Conservation (phyloP, 2,329 filamentous ascomycete species). For the Microsporum audouinii region DNA sequence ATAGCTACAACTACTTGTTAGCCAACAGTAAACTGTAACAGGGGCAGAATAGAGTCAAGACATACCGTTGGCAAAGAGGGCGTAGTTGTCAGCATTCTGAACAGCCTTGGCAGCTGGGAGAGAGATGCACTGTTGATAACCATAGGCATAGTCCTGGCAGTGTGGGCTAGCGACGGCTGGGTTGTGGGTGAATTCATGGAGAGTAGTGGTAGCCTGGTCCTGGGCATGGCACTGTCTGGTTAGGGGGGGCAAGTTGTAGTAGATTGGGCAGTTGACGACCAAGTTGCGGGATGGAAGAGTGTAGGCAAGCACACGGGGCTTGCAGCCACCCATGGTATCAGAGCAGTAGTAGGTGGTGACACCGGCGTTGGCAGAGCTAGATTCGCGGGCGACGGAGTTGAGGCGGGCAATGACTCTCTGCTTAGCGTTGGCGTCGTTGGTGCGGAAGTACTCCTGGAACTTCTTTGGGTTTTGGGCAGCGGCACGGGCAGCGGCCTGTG, state of each 20-base stretch:
- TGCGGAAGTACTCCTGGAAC: slow-evolving; percentile 55
- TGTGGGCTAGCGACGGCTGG: slow-evolving; percentile 43
- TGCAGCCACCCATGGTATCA: slow-evolving; percentile 47
- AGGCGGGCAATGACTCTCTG: slow-evolving; percentile 43
- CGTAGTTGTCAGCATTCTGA: slow-evolving; percentile 54
- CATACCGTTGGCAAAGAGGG: slow-evolving; percentile 42
- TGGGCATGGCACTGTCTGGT: slow-evolving; percentile 48
- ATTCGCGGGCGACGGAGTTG: slow-evolving; percentile 45
- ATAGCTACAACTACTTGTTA: not conserved
- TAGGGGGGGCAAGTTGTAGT: slow-evolving; percentile 42
- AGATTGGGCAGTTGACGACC: slow-evolving; percentile 54
- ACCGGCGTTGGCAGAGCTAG: slow-evolving; percentile 40
- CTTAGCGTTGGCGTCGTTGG: slow-evolving; percentile 36
- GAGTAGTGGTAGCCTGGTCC: slow-evolving; percentile 53
- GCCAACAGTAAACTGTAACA: not conserved
- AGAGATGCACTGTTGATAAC: slow-evolving; percentile 40
- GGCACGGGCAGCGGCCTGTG: slow-evolving; percentile 42
- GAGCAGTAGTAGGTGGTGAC: slow-evolving; percentile 48
- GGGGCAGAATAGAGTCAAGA: not conserved
- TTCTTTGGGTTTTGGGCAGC: slow-evolving; percentile 32
- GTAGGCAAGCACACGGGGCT: slow-evolving; percentile 47
- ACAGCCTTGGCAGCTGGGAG: slow-evolving; percentile 44
- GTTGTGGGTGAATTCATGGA: slow-evolving; percentile 57
- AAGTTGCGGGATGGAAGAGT: slow-evolving; percentile 44
- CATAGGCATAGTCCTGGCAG: slow-evolving; percentile 49